Evolutionary conservation across 495 filamentous ascomycete species (phyloP), one percentile per base, ranked within the genome.

Genomic region (Lepraria neglecta): DNA sequence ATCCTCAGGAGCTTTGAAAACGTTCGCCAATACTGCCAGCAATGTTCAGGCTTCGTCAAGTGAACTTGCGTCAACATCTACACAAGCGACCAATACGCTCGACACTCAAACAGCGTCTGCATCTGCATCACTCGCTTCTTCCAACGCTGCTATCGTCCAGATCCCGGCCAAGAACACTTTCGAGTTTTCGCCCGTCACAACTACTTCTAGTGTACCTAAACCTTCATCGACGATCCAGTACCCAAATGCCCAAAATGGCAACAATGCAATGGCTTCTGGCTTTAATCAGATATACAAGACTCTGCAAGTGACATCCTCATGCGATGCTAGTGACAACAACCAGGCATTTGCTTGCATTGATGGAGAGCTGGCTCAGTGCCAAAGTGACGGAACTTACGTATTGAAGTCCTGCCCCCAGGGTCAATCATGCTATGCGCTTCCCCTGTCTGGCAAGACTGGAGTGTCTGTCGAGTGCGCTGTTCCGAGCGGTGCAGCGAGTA

Each of bases 371-470:
- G 65, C 63, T 31, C 51, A 61, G 43, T 69, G 67, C 51, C 62
- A 59, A 19, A n/a, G 30, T 14, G 63, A 60, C 46, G 63, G 61
- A 10, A 63, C 51, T 3, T 69, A 69, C 50, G 56, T 45, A 28
- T 42, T 67, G 9, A 64, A 54, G 31, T 51, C 63, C 10, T 69
- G 67, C 52, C 44, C 55, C n/a, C 28, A 57, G 31, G 53, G 60
- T 35, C 53, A 65, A 52, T 59, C 64, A 17, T 69, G 67, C 51
- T 65, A 57, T 52, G 67, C 67, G 38, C 56, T 69, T 31, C 67
- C 67, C 3, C 21, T 57, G 45, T 50, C 31, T 24, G 63, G 56
- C 4, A 19, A 47, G 19, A 54, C 50, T 42, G 67, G 67, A n/a
- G 35, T 69, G 38, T 44, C 47, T 42, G 58, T 69, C 27, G 56